Percentiles rank a stretch among this genome's conserved stretches.
phyloP scores from a whole-genome alignment of 768 basidiomycete genomes.

The Crepidotus variabilis region DNA sequence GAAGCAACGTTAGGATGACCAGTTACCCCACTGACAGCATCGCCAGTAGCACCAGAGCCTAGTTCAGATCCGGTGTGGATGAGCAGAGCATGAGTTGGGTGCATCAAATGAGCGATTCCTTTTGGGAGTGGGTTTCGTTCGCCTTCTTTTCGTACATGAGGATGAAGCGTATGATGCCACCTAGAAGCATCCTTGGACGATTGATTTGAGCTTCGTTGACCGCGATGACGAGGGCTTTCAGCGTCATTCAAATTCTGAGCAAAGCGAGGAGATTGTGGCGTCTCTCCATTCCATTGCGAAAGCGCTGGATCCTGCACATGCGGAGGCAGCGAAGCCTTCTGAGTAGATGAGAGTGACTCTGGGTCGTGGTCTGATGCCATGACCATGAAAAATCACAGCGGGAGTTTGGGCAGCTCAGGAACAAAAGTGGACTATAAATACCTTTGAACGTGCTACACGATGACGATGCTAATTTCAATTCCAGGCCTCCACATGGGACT shows the following conservation, averaged over 20 bases:
- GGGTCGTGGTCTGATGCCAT: not conserved
- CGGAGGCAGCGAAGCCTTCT: not conserved
- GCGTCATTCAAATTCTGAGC: not conserved
- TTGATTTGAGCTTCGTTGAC: constrained; percentile 1
- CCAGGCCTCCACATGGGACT: too few species aligned
- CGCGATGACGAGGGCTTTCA: not conserved
- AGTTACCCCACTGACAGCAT: too few species aligned
- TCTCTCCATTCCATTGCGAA: too few species aligned
- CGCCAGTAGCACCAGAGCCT: too few species aligned
- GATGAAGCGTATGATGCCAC: constrained; percentile 29
- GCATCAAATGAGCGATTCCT: constrained; percentile 22
- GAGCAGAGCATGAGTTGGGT: constrained; percentile 33
- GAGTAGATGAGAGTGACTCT: not conserved
- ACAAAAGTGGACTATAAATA: too few species aligned
- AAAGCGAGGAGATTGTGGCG: not conserved
- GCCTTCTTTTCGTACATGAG: constrained; percentile 20
- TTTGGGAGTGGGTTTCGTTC: constrained; percentile 24
- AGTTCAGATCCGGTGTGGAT: constrained; percentile 2
- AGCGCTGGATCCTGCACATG: not conserved
- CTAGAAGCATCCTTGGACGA: constrained; percentile 7
- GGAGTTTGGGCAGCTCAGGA: not conserved
- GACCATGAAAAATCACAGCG: not conserved
- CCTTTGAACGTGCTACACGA: too few species aligned
- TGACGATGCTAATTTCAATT: too few species aligned
- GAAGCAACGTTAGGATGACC: not conserved